Evolutionary conservation across 805 yeast genomes (phyloP), one percentile per base, ranked within the genome.

Genomic region (Metschnikowia drakensbergensis): DNA sequence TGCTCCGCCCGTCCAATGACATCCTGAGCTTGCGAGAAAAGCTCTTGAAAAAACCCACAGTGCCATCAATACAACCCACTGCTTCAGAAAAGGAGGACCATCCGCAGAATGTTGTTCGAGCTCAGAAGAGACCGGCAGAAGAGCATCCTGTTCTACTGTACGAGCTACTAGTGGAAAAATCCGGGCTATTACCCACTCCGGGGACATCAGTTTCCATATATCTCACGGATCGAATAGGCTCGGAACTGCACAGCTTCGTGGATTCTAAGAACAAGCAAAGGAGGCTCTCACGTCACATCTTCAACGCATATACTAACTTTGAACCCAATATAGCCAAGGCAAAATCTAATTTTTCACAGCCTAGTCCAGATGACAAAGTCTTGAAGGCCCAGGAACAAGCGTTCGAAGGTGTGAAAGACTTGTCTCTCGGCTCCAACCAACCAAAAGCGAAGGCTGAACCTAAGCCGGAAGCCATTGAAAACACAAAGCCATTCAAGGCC

Each of bases 311-410:
- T 71, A 72, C 77, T 72, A 72, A 72, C 77, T 51, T 60, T 37
- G 67, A 64, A 49, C 55, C 64, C 45, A 54, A 63, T 62, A 48
- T 54, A 67, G 74, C 63, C 54, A 74, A 71, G 63, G 76, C 78
- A 2, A 71, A 74, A 42, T 59, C 72, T 39, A 84, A 81, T 55
- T 88, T 88, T 55, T 63, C 66, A 9, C 71, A 75, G 52, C 90
- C 90, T 11, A 86, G 96, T 56, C 97, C 97, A 4, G 97, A 91
- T 67, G 96, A 89, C 59, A 64, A 74, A 42, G 75, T 86, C 3
- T 59, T 79, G 44, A 64, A 68, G 36, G 88, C 89, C 0, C 94
- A 86, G 63, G 67, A 69, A 49, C 59, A 59, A 13, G 75, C 76
- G 1, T 71, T 71, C 46, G 74, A 68, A 33, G 64, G 58, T 29